Conservation (phyloP, 106 monocot genomes). For the Dendrobium catenatum region DNA sequence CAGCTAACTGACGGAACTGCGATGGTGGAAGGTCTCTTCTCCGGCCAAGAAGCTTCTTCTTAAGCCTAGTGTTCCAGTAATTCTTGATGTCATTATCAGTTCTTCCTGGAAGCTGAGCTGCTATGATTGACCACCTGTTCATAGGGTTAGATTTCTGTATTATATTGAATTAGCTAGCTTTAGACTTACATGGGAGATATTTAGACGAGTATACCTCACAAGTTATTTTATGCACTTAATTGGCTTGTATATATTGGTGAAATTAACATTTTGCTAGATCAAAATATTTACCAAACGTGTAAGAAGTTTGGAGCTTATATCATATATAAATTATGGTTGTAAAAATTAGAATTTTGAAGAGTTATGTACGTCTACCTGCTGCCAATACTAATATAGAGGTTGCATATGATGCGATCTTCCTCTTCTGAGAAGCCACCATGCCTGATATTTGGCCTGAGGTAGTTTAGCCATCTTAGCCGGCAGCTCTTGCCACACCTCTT, state of each 20-base stretch:
- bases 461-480: conserved; percentile 54
- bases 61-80: conserved; percentile 9
- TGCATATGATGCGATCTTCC: conserved; percentile 52
- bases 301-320: too few species aligned
- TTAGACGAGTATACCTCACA: too few species aligned
- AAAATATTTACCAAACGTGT: too few species aligned
- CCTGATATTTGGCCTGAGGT: conserved; percentile 49
- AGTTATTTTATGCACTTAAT: too few species aligned
- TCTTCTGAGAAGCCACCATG: conserved; percentile 54
- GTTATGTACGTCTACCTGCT: conserved; percentile 28
- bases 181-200: too few species aligned
- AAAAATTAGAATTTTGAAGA: neutral
- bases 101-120: conserved; percentile 11
- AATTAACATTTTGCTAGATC: too few species aligned
- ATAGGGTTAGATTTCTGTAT: neutral
- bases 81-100: conserved; percentile 13
- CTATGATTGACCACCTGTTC: conserved; percentile 42
- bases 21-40: conserved; percentile 5
- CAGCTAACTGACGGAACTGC: conserved; percentile 4
- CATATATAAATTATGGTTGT: neutral
- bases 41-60: conserved; percentile 7
- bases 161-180: neutral
- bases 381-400: conserved; percentile 46
- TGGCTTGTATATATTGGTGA: too few species aligned
- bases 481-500: conserved; percentile 61